Conservation (phyloP, 352 stramenopile species). For the Pythium monospermum region DNA sequence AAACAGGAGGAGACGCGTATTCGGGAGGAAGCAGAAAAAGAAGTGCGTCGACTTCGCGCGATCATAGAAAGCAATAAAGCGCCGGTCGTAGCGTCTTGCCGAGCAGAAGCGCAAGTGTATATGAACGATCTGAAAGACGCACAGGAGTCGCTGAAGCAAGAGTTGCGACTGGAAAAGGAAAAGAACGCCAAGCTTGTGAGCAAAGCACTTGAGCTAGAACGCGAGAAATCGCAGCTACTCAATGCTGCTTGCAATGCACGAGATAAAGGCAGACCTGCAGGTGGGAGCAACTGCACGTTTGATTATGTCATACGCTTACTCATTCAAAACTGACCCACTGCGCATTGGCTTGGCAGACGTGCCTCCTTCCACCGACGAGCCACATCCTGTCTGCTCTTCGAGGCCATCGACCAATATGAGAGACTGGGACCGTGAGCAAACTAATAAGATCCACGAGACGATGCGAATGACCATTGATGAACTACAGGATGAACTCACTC, state of each 20-base stretch:
- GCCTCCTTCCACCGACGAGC: neutral
- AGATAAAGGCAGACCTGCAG: neutral
- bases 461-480: constrained; percentile 70
- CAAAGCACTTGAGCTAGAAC: constrained; percentile 65
- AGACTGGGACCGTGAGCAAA: constrained; percentile 69
- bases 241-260: neutral
- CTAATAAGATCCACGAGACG: constrained; percentile 65
- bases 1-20: constrained; percentile 65
- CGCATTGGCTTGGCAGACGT: too few relatives aligned
- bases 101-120: constrained; percentile 56
- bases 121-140: constrained; percentile 61
- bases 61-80: constrained; percentile 52
- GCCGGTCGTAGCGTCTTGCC: constrained; percentile 47
- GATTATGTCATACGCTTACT: neutral
- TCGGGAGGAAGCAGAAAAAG: constrained; percentile 65
- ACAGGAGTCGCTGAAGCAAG: constrained; percentile 47
- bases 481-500: constrained; percentile 68
- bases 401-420: neutral
- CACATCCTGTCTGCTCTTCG: neutral
- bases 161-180: constrained; percentile 67
- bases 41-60: constrained; percentile 59
- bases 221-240: constrained; percentile 53
- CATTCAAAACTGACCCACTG: too few relatives aligned
- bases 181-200: constrained; percentile 69
- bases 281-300: neutral